Evolutionary conservation across 495 filamentous ascomycete genomes (phyloP), one percentile per base, ranked within the genome.

Genomic region (Hamigera avellanea): DNA sequence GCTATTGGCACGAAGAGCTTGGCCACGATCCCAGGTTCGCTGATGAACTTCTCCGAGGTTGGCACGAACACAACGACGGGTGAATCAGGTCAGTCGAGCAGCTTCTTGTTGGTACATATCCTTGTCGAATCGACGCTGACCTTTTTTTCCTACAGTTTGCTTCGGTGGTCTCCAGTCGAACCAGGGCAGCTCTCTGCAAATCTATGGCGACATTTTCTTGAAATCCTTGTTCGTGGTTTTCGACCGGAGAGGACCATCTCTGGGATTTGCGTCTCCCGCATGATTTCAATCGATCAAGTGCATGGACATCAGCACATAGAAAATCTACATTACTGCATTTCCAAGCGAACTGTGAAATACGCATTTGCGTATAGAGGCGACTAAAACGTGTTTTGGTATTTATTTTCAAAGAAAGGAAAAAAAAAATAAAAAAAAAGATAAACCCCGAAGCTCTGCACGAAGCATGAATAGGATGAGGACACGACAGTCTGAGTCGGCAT

Each of bases 221-320:
- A 85, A 84, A 58, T 69, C 78, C 14, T 72, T 82, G 46, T 89
- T 85, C 51, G 80, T 83, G 14, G 81, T 81, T 13, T 89, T 89
- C 46, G 78, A 93, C 44, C 45, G 55, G 26, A 52, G 64, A n/a
- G 64, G 64, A 0, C 64, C 64, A 5, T 66, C 64, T 35, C 45
- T 67, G 23, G 56, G 58, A 13, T 44, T 67, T 43, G 63, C 58
- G 2, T 23, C 46, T 32, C 49, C 50, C 39, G 26, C 32, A 14
- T 45, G 21, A 23, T n/a, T n/a, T n/a, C n/a, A n/a, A n/a, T n/a
- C n/a, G n/a, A n/a, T n/a, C n/a, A n/a, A n/a, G n/a, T n/a, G n/a
- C n/a, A n/a, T n/a, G n/a, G n/a, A n/a, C n/a, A n/a, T n/a, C n/a
- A n/a, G n/a, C n/a, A n/a, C n/a, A n/a, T n/a, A n/a, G 9, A 23